phyloP scores from a whole-genome alignment of 1,284 basidiomycete genomes.

The Marasmius fiardii region DNA sequence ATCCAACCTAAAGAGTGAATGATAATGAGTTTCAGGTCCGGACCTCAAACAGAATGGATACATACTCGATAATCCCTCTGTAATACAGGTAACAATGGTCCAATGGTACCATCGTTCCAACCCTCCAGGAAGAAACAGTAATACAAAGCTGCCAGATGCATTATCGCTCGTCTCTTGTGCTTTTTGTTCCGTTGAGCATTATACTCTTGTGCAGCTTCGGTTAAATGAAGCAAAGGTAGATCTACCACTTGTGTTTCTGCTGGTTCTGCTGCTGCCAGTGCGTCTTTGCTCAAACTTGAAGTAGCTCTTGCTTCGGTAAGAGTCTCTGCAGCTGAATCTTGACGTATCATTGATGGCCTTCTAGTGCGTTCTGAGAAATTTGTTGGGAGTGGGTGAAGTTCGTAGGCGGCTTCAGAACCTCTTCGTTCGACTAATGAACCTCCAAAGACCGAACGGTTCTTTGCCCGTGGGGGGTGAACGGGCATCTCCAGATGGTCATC shows the following conservation, averaged over 20 bases:
- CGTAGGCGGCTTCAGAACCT: conserved; percentile 7
- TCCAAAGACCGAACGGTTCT: background rate
- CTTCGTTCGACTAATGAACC: background rate
- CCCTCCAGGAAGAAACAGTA: conserved; percentile 35
- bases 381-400: conserved; percentile 11
- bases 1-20: conserved; percentile 36
- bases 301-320: background rate
- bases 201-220: background rate
- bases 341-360: conserved; percentile 7
- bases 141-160: conserved; percentile 31
- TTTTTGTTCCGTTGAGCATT: background rate
- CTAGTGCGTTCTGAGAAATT: conserved; percentile 13
- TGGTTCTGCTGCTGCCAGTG: background rate
- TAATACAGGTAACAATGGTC: conserved; percentile 43
- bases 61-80: conserved; percentile 51
- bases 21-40: background rate
- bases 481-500: background rate
- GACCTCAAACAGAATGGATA: conserved; percentile 1
- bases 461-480: background rate
- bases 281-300: background rate
- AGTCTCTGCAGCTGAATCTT: background rate
- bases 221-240: background rate
- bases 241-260: background rate
- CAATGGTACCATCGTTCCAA: conserved; percentile 44
- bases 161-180: background rate